Evolutionary conservation across 768 basidiomycete genomes (phyloP).

Genomic region (Mycena albidolilacea): DNA sequence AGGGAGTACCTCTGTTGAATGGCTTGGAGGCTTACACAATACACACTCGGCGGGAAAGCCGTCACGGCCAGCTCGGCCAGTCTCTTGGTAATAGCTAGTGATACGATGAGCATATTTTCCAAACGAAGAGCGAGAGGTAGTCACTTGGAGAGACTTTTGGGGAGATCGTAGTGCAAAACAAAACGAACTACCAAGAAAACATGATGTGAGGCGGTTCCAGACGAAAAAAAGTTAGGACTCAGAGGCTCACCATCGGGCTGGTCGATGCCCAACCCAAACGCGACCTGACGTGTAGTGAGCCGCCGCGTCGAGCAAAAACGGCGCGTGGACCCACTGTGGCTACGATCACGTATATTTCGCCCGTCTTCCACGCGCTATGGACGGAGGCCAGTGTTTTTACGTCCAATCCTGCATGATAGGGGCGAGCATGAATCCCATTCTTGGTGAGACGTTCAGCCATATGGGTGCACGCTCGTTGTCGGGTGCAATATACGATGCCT

Average conservation of each 20-base stretch:
- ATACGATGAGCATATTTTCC: background rate
- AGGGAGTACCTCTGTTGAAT: background rate
- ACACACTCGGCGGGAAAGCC: conserved; percentile 16
- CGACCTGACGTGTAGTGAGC: conserved; percentile 58
- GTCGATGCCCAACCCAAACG: conserved; percentile 86
- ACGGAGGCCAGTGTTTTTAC: background rate
- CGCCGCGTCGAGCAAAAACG: background rate
- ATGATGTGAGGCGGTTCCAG: background rate
- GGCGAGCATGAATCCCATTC: background rate
- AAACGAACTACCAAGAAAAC: conserved; percentile 8
- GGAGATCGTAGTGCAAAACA: conserved; percentile 16
- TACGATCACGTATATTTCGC: background rate
- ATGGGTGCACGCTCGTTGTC: background rate
- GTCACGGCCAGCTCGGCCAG: conserved; percentile 29
- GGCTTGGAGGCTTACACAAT: background rate
- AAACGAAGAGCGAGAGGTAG: background rate
- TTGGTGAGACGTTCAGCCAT: background rate
- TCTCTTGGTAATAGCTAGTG: conserved; percentile 27
- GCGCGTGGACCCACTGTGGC: conserved; percentile 18
- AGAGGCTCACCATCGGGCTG: conserved; percentile 60
- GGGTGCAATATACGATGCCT: conserved; percentile 28
- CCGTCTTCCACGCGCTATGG: conserved; percentile 10
- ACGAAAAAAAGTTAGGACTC: too few relatives aligned
- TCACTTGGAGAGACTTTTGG: conserved; percentile 18
- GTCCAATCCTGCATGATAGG: conserved; percentile 17